These are phyloP conservation scores for Lentinus brumalis DNA, from an alignment of 768 basidiomycete species.

Conservation along the genomic window DNA sequence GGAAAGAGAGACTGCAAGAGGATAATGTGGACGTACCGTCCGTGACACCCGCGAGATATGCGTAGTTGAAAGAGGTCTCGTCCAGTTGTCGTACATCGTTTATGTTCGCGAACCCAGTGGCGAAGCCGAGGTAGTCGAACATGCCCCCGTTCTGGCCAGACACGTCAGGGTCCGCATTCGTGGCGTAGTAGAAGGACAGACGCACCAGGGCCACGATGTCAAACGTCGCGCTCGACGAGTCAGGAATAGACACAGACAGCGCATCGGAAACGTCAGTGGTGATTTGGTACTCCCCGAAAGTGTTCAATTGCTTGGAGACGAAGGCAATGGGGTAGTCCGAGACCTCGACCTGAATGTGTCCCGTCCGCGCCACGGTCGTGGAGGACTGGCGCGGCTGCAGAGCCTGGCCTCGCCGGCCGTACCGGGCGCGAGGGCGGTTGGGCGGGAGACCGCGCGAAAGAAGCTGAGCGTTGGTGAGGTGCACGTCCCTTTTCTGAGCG, in stretches of 20 bases:
- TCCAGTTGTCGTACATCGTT: too few relatives aligned
- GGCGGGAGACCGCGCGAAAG: constrained; percentile 18
- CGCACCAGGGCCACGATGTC: constrained; percentile 19
- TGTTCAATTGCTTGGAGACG: constrained; percentile 10
- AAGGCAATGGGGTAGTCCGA: not conserved
- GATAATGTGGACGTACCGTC: constrained; percentile 4
- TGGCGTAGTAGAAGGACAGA: not conserved
- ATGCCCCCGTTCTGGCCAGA: not conserved
- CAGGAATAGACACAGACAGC: constrained; percentile 8
- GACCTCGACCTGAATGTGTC: constrained; percentile 14
- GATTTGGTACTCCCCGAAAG: constrained; percentile 21
- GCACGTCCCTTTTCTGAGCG: not conserved
- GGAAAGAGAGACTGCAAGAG: not conserved
- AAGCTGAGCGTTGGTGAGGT: constrained; percentile 18
- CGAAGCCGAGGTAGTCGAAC: constrained; percentile 7
- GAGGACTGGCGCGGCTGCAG: not conserved
- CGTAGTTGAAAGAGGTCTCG: constrained; percentile 6
- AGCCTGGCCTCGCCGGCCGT: constrained; percentile 4
- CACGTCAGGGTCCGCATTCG: not conserved
- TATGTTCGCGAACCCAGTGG: not conserved
- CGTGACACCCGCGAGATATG: constrained; percentile 13
- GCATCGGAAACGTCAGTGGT: constrained; percentile 14
- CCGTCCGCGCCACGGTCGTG: not conserved
- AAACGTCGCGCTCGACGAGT: constrained; percentile 7
- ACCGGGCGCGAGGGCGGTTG: constrained; percentile 18